These are phyloP conservation scores for Termitomyces eurrhizus DNA, from an alignment of 768 basidiomycete species.

Conservation along the genomic window DNA sequence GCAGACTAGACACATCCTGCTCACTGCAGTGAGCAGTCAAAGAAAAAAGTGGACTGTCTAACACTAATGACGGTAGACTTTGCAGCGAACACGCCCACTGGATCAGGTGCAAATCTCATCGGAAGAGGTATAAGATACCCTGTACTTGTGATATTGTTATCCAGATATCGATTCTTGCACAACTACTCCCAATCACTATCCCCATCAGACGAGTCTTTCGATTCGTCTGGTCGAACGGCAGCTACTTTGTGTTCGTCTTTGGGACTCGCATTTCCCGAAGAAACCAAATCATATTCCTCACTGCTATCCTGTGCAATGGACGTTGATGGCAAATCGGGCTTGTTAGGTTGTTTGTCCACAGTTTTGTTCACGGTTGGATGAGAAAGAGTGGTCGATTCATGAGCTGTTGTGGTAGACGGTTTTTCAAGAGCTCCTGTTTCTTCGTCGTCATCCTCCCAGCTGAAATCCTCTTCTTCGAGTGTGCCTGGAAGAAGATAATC, in stretches of 20 bases:
- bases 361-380: slow-evolving; percentile 6
- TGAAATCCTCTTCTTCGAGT: slow-evolving; percentile 81
- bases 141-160: neutral
- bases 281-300: slow-evolving; percentile 67
- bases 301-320: slow-evolving; percentile 45
- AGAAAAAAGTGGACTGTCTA: too few species aligned
- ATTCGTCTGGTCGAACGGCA: slow-evolving; percentile 16
- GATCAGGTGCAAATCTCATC: too few species aligned
- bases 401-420: slow-evolving; percentile 13
- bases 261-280: slow-evolving; percentile 47
- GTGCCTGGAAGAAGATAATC: slow-evolving; percentile 35
- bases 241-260: slow-evolving; percentile 28
- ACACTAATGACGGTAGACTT: too few species aligned
- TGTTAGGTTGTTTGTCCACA: slow-evolving; percentile 4
- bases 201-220: slow-evolving; percentile 33
- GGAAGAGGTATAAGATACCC: neutral
- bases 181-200: slow-evolving; percentile 68
- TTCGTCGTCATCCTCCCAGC: slow-evolving; percentile 96
- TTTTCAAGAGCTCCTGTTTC: slow-evolving; percentile 27
- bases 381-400: slow-evolving; percentile 11
- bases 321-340: slow-evolving; percentile 2
- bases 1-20: too few species aligned
- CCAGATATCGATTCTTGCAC: neutral
- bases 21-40: too few species aligned
- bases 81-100: too few species aligned